Conservation (phyloP, 305 asterid genomes). For the Nicotiana rustica region DNA sequence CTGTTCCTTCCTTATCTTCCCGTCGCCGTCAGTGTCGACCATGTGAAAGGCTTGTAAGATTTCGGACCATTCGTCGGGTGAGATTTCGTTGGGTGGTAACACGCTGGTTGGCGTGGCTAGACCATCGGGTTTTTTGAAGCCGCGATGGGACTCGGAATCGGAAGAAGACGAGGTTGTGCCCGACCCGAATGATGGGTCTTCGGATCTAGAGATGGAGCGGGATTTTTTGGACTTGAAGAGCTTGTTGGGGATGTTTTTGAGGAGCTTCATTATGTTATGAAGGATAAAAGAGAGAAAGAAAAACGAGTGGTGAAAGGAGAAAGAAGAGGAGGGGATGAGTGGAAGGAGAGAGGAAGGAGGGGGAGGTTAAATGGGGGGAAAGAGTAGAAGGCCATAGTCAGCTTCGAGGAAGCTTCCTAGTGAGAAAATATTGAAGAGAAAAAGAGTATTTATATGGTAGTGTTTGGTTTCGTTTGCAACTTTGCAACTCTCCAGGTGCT, state of each 20-base stretch:
- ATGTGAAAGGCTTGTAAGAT: slow-evolving; percentile 66
- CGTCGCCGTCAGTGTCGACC: slow-evolving; percentile 76
- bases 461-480: background rate
- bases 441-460: background rate
- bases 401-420: slow-evolving; percentile 74
- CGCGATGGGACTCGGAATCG: slow-evolving; percentile 31
- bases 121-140: slow-evolving; percentile 40
- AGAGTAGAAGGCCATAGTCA: slow-evolving; percentile 48
- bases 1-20: slow-evolving; percentile 59
- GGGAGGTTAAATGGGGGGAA: slow-evolving; percentile 62
- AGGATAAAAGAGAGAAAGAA: background rate
- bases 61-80: slow-evolving; percentile 58
- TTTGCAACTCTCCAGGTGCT: too few species aligned
- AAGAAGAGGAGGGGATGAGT: background rate
- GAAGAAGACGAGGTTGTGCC: slow-evolving; percentile 49
- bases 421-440: slow-evolving; percentile 42
- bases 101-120: slow-evolving; percentile 71
- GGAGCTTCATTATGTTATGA: slow-evolving; percentile 52
- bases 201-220: slow-evolving; percentile 61
- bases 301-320: background rate
- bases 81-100: slow-evolving; percentile 46
- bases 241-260: slow-evolving; percentile 54
- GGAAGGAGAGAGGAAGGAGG: slow-evolving; percentile 45
- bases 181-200: slow-evolving; percentile 51
- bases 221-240: slow-evolving; percentile 52